Evolutionary conservation across 1,139 yeast genomes (phyloP).

Genomic region (Tardiomyces digboiensis): DNA sequence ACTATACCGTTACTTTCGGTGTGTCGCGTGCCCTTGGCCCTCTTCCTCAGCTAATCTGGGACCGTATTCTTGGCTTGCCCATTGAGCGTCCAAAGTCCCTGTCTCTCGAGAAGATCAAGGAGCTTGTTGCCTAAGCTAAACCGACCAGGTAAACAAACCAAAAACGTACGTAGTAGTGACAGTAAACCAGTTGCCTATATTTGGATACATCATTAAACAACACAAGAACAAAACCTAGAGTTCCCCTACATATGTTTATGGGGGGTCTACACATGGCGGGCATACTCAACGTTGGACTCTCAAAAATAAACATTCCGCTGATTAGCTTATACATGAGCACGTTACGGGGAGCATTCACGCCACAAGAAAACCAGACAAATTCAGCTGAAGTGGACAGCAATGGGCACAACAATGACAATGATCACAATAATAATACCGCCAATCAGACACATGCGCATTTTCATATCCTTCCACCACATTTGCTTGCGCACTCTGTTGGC

Average conservation of each 20-base stretch:
- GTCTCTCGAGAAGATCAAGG: conserved; percentile 43
- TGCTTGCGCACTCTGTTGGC: conserved; percentile 97
- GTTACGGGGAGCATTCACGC: neutral
- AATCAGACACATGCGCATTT: conserved; percentile 89
- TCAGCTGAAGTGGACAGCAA: conserved; percentile 34
- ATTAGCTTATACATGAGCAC: neutral
- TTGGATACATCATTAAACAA: no score
- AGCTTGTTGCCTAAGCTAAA: conserved; percentile 17
- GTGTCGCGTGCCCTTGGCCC: conserved; percentile 98
- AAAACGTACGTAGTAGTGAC: no score
- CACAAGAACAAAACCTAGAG: no score
- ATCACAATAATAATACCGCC: conserved; percentile 73
- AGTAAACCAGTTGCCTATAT: no score
- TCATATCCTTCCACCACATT: conserved; percentile 99
- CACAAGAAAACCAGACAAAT: neutral
- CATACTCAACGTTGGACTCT: no score
- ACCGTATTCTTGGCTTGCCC: conserved; percentile 91
- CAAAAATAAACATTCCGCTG: neutral
- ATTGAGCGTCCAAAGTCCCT: conserved; percentile 98
- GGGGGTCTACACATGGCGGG: no score
- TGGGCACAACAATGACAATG: conserved; percentile 79
- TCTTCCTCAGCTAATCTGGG: conserved; percentile 92
- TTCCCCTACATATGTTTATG: no score
- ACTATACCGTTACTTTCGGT: conserved; percentile 98
- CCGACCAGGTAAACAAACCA: no score